A percentile compares a stretch with the other conserved stretches of the same genome.
These are phyloP conservation scores for Scheffersomyces illinoinensis DNA, from an alignment of 1,139 yeast species.

Conservation along the genomic window DNA sequence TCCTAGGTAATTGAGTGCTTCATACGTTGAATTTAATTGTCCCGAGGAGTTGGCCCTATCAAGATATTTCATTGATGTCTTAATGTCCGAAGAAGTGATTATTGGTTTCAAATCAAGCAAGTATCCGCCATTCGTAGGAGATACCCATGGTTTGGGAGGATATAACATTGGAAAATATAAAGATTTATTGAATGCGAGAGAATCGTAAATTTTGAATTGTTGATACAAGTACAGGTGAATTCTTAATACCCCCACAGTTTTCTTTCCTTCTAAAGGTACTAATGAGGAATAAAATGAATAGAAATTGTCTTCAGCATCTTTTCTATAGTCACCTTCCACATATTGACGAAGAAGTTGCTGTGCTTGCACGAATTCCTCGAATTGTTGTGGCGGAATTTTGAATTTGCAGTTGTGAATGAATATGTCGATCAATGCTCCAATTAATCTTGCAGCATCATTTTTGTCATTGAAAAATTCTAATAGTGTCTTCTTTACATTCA, in stretches of 20 bases:
- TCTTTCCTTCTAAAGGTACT: slow-evolving; percentile 1
- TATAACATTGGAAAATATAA: slow-evolving; percentile 39
- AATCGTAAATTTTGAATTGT: slow-evolving; percentile 15
- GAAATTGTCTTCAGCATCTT: neutral
- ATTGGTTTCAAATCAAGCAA: slow-evolving; percentile 26
- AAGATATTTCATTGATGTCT: slow-evolving; percentile 21
- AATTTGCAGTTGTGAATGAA: slow-evolving; percentile 20
- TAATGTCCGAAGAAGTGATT: slow-evolving; percentile 21
- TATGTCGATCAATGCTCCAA: slow-evolving; percentile 21
- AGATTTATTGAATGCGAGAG: slow-evolving; percentile 15
- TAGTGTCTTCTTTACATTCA: slow-evolving; percentile 9
- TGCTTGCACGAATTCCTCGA: slow-evolving; percentile 2
- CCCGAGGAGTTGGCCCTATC: slow-evolving; percentile 31
- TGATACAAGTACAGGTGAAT: slow-evolving; percentile 28
- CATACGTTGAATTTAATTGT: slow-evolving; percentile 32
- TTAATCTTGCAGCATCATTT: slow-evolving; percentile 23
- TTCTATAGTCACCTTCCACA: neutral
- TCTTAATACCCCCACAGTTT: slow-evolving; percentile 19
- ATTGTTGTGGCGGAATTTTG: slow-evolving; percentile 12
- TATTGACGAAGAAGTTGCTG: slow-evolving; percentile 2
- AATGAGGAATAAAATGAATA: neutral
- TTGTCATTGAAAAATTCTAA: slow-evolving; percentile 15
- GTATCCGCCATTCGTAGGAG: slow-evolving; percentile 39
- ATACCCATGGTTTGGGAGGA: slow-evolving; percentile 40
- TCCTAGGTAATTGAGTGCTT: slow-evolving; percentile 32